Conservation (phyloP, 805 yeast genomes). For the Yarrowia bubula region DNA sequence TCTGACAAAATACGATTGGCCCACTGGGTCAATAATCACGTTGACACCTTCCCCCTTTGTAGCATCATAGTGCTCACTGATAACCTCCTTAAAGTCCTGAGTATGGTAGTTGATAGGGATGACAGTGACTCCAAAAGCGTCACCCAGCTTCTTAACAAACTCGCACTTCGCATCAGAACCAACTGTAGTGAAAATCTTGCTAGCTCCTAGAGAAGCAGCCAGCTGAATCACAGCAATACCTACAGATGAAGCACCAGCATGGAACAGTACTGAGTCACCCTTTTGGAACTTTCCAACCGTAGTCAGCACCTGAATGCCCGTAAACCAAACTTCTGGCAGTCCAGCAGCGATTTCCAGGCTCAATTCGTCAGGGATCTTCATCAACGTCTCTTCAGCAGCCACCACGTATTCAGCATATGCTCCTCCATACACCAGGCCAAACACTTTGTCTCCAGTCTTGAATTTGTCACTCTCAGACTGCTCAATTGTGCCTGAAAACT, state of each 20-base stretch:
- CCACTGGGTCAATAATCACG: conserved; percentile 39
- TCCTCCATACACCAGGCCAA: conserved; percentile 42
- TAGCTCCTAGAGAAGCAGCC: conserved; percentile 41
- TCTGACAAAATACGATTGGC: conserved; percentile 33
- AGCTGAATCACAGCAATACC: conserved; percentile 43
- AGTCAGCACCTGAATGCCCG: conserved; percentile 40
- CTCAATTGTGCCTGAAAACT: conserved; percentile 40
- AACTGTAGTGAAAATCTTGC: conserved; percentile 40
- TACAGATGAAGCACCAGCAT: conserved; percentile 40
- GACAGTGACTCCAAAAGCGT: conserved; percentile 33
- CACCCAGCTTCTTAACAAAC: conserved; percentile 32
- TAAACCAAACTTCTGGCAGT: conserved; percentile 42
- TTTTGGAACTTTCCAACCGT: conserved; percentile 36
- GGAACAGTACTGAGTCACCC: conserved; percentile 39
- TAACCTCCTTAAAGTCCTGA: conserved; percentile 33
- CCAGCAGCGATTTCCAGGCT: conserved; percentile 37
- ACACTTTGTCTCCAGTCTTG: conserved; percentile 40
- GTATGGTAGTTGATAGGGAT: conserved; percentile 36
- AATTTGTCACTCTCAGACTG: conserved; percentile 30
- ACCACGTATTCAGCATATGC: conserved; percentile 42
- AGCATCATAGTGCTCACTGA: conserved; percentile 32
- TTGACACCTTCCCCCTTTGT: conserved; percentile 35
- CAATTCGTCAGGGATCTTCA: conserved; percentile 34
- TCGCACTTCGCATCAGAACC: conserved; percentile 36
- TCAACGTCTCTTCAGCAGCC: conserved; percentile 35